phyloP scores from a whole-genome alignment of 2,329 filamentous ascomycete genomes.

The Tolypocladium ophioglossoides region DNA sequence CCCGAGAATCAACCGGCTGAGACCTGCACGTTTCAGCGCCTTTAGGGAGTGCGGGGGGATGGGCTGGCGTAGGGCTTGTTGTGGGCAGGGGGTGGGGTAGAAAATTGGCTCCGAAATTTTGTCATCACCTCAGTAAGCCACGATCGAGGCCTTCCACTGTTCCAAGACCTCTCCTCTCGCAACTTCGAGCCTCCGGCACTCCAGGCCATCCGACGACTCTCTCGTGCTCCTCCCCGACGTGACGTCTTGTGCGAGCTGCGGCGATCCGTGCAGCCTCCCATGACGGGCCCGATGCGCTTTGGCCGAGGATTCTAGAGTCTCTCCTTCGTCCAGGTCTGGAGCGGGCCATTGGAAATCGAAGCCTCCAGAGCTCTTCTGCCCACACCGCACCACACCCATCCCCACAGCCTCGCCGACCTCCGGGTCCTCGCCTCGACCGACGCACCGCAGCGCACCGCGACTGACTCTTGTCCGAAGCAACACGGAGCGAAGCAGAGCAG shows the following conservation, averaged over 20 bases:
- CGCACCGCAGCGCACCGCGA: not conserved
- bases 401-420: slow-evolving; percentile 3
- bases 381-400: not conserved
- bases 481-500: not conserved
- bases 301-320: slow-evolving; percentile 18
- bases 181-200: not conserved
- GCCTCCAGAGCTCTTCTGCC: slow-evolving; percentile 6
- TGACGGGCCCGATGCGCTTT: slow-evolving; percentile 21
- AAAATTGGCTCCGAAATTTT: slow-evolving; percentile 18
- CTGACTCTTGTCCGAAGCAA: not conserved
- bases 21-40: not conserved
- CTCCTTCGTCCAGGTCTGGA: slow-evolving; percentile 10
- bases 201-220: not conserved
- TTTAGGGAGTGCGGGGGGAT: not conserved
- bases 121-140: slow-evolving; percentile 8
- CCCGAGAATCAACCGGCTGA: not conserved
- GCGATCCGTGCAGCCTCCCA: slow-evolving; percentile 11
- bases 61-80: not conserved
- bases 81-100: not conserved
- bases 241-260: slow-evolving; percentile 9
- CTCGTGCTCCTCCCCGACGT: slow-evolving; percentile 8
- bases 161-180: not conserved
- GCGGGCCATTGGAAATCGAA: slow-evolving; percentile 11
- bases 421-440: slow-evolving; percentile 1
- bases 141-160: slow-evolving; percentile 1